Evolutionary conservation across 257 asterid genomes (phyloP), one percentile per base, ranked within the genome.

Genomic region (Solanum ossicruentum): DNA sequence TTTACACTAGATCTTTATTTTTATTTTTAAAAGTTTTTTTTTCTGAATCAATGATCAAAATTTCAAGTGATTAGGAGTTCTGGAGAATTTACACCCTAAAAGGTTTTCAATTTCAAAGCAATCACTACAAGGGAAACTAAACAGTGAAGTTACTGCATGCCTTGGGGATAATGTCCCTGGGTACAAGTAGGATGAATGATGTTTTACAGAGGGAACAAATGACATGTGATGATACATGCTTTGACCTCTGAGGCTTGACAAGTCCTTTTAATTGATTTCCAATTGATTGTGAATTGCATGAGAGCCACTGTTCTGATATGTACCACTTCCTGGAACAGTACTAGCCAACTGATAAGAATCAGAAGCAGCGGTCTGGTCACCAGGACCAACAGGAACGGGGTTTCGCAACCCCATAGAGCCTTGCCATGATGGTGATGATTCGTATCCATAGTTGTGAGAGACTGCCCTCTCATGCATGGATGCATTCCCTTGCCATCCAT

Each of bases 261-360:
- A 3, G 36, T 32, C 36, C 36, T 32, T 32, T 32, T 2, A 0
- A 32, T 32, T 32, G 36, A 32, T 32, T 32, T 32, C 36, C 36
- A 32, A 32, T 32, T 32, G 36, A 32, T 32, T 84, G 56, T 88
- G 87, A 15, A 56, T 89, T n/a, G 84, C 21, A 20, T 85, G 88
- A 47, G 87, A 75, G 65, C 84, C 65, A 11, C 85, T 81, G 77
- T 65, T 45, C 49, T 70, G 85, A 84, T 92, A 89, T n/a, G 91
- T 43, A 23, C 88, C 95, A 11, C 80, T 89, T 45, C 91, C 93
- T 9, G 75, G 82, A 75, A 79, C 88, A 20, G 91, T 23, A 89
- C 91, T 98, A 9, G 93, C 93, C 89, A 91, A 92, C 85, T 92
- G 98, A 89, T 94, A 93, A 18, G 91, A 89, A 89, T 93, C 92